Evolutionary conservation across 2,329 filamentous ascomycete species (phyloP).

Genomic region (Phaeoacremonium minimum): DNA sequence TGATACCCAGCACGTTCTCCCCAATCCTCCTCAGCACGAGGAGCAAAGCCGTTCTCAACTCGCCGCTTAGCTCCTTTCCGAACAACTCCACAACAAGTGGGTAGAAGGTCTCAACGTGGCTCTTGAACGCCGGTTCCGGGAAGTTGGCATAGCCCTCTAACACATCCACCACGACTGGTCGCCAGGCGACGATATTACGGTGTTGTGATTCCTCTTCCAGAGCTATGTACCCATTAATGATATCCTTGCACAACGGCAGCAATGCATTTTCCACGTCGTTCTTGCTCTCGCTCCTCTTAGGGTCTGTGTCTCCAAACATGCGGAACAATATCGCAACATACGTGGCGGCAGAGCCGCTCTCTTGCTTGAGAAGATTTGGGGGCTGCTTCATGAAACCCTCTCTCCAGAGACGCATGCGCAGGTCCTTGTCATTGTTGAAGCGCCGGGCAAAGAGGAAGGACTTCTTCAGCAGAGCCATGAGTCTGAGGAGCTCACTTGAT

Average conservation of each 20-base stretch:
- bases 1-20: conserved; percentile 63
- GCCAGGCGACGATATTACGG: conserved; percentile 94
- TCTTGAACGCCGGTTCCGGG: conserved; percentile 72
- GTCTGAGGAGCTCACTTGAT: conserved; percentile 77
- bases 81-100: conserved; percentile 80
- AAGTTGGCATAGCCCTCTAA: conserved; percentile 89
- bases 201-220: conserved; percentile 97
- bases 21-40: conserved; percentile 76
- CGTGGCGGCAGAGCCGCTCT: conserved; percentile 85
- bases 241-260: conserved; percentile 92
- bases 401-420: conserved; percentile 89
- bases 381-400: conserved; percentile 99
- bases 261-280: conserved; percentile 85
- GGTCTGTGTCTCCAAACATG: conserved; percentile 90
- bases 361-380: conserved; percentile 95
- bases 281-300: conserved; percentile 75
- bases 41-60: conserved; percentile 75
- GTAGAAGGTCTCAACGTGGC: conserved; percentile 80
- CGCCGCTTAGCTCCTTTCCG: conserved; percentile 72
- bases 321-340: conserved; percentile 94
- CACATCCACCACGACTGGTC: conserved; percentile 94
- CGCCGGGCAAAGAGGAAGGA: conserved; percentile 94
- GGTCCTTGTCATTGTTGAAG: conserved; percentile 96
- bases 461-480: conserved; percentile 94
- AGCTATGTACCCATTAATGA: conserved; percentile 77